Evolutionary conservation across 2,329 filamentous ascomycete species (phyloP).

Genomic region (Colletotrichum tanaceti): DNA sequence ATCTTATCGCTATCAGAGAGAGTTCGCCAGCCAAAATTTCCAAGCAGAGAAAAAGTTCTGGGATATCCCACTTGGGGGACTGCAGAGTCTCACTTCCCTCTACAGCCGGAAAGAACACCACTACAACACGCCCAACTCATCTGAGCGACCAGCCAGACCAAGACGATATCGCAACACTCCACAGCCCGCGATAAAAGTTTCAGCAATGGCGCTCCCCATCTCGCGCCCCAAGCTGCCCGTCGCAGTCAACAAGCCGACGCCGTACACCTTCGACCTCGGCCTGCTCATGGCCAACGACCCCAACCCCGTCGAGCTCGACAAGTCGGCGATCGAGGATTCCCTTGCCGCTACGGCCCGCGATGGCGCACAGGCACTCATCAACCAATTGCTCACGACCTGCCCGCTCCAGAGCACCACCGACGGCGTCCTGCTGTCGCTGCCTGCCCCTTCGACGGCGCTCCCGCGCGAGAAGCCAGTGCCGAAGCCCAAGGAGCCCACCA

Average conservation of each 20-base stretch:
- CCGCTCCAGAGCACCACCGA: slow-evolving; percentile 76
- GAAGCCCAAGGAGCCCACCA: slow-evolving; percentile 82
- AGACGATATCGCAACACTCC: neutral
- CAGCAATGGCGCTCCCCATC: slow-evolving; percentile 51
- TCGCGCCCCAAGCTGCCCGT: slow-evolving; percentile 67
- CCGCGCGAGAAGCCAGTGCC: slow-evolving; percentile 95
- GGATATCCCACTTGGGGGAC: slow-evolving; percentile 24
- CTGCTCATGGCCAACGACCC: slow-evolving; percentile 88
- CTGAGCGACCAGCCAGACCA: neutral
- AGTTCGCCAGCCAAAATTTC: slow-evolving; percentile 40
- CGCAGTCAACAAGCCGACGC: slow-evolving; percentile 82
- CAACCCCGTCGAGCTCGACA: slow-evolving; percentile 77
- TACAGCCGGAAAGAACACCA: slow-evolving; percentile 10
- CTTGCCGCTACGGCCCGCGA: slow-evolving; percentile 84
- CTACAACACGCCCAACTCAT: slow-evolving; percentile 21
- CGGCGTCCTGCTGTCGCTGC: slow-evolving; percentile 83
- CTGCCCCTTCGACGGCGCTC: slow-evolving; percentile 74
- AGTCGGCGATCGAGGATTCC: slow-evolving; percentile 69
- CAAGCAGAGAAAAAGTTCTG: slow-evolving; percentile 40
- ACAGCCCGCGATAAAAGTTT: slow-evolving; percentile 22
- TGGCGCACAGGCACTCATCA: slow-evolving; percentile 90
- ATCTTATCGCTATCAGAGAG: slow-evolving; percentile 32
- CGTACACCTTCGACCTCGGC: slow-evolving; percentile 93
- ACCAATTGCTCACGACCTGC: slow-evolving; percentile 92
- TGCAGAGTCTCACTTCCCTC: neutral